These are phyloP conservation scores for Lepidopterella palustris DNA, from an alignment of 495 filamentous ascomycete genomes.

Conservation along the genomic window DNA sequence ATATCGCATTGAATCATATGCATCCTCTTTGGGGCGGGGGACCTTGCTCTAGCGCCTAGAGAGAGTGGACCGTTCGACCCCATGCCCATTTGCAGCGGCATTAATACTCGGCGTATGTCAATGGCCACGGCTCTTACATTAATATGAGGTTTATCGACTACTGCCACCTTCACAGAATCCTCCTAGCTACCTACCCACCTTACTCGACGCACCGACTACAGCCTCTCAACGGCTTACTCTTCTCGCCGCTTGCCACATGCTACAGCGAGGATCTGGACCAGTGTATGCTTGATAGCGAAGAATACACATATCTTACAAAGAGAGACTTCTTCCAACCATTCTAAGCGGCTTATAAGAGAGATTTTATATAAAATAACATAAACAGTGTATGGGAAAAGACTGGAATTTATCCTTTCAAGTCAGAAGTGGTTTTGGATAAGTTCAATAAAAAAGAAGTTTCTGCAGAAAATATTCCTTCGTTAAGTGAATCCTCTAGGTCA, in stretches of 20 bases:
- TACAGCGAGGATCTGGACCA: not conserved
- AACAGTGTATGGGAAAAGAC: not conserved
- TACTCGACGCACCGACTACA: too few species aligned
- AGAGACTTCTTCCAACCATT: not conserved
- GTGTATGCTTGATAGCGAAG: not conserved
- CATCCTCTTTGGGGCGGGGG: too few species aligned
- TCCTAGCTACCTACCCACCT: too few species aligned
- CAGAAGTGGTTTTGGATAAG: not conserved
- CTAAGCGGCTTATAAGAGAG: not conserved
- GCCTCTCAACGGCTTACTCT: slow-evolving; percentile 12
- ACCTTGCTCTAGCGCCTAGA: too few species aligned
- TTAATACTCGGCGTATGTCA: too few species aligned
- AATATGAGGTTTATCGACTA: not conserved
- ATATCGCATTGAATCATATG: too few species aligned
- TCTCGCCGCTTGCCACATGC: not conserved
- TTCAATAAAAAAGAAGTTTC: not conserved
- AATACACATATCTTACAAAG: not conserved
- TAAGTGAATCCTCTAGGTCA: not conserved
- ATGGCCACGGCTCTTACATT: too few species aligned
- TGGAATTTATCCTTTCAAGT: not conserved
- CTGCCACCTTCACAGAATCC: not conserved
- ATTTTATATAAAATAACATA: not conserved
- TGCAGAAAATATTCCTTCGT: not conserved
- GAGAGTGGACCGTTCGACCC: too few species aligned
- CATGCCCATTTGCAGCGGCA: too few species aligned